Conservation (phyloP, 495 filamentous ascomycete genomes). For the Xylaria castorea region DNA sequence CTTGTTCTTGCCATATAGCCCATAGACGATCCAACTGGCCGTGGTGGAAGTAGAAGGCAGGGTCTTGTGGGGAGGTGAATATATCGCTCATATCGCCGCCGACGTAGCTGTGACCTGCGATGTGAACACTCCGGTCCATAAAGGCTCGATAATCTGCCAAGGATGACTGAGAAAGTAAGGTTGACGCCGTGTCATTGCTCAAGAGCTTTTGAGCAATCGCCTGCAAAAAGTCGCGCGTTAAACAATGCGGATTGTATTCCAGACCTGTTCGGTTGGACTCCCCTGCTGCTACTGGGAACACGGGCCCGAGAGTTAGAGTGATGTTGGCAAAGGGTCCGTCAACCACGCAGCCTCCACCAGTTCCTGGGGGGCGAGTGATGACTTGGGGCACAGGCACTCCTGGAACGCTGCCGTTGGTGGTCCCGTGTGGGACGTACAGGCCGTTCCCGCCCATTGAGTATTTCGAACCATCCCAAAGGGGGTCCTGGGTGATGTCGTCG, state of each 20-base stretch:
- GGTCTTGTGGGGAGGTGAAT: constrained; percentile 58
- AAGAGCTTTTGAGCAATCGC: neutral
- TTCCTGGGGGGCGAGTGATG: neutral
- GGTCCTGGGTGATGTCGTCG: constrained; percentile 12
- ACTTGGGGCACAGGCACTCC: neutral
- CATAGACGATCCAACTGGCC: constrained; percentile 66
- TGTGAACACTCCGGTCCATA: neutral
- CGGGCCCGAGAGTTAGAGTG: neutral
- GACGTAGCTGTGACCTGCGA: neutral
- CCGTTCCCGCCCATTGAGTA: neutral
- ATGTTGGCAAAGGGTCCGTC: neutral
- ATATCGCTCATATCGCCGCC: neutral
- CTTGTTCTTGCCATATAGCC: constrained; percentile 67
- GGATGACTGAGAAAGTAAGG: neutral
- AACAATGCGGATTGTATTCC: neutral
- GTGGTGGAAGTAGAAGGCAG: constrained; percentile 70
- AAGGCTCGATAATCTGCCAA: neutral
- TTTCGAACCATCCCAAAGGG: neutral
- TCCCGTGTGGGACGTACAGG: neutral
- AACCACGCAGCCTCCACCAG: neutral
- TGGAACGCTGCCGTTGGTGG: neutral
- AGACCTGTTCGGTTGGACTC: neutral
- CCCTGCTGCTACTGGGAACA: neutral
- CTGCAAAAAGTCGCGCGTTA: neutral
- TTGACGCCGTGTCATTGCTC: constrained; percentile 25